Base-by-base conservation (phyloP, 495 filamentous ascomycete species). In the Penicillium diatomitis region DNA sequence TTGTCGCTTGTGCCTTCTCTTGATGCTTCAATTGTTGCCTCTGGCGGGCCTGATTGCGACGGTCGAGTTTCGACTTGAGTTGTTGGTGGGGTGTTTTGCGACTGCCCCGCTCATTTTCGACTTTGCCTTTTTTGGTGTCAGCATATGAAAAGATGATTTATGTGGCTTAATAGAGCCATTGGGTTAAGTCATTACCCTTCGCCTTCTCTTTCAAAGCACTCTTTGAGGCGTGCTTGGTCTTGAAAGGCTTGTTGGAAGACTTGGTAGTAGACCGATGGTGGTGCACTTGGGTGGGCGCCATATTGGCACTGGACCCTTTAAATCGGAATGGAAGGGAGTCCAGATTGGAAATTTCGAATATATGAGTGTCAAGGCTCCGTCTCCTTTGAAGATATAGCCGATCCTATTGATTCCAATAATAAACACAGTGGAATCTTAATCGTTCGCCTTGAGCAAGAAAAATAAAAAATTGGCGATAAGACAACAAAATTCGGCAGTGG, bases 31-130 rank as follows among this genome's bases (percentile, higher is more conserved):
- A 68, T 53, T 79, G 75, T 54, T 89, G 85, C 60, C 80, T 80
- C 71, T 98, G 92, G 57, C 88, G 88, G 41, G 87, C 86, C 71
- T 91, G 88, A 67, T 98, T 96, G 58, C 87, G 79, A 33, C 92
- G 85, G 69, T 95, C 88, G 65, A 98, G 73, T 69, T 96, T 98
- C 34, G 90, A 95, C 87, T 95, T 94, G 63, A 95, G 77, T 70
- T 95, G 88, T 63, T 97, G 94, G 65, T 96, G 88, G 50, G 86
- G 86, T 38, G 90, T 95, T 68, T 87, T 94, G 50, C 91, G 83
- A 51, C 71, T 72, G 35, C 82, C 79, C 61, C 71, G 68, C 69
- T 84, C 55, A 63, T 52, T 50, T 62, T 85, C 80, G 38, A 85
- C 67, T 64, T 85, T 87, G 57, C 84, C 80, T 84, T 48, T 4